phyloP scores from a whole-genome alignment of 1,284 basidiomycete species.

The Porodaedalea pini region DNA sequence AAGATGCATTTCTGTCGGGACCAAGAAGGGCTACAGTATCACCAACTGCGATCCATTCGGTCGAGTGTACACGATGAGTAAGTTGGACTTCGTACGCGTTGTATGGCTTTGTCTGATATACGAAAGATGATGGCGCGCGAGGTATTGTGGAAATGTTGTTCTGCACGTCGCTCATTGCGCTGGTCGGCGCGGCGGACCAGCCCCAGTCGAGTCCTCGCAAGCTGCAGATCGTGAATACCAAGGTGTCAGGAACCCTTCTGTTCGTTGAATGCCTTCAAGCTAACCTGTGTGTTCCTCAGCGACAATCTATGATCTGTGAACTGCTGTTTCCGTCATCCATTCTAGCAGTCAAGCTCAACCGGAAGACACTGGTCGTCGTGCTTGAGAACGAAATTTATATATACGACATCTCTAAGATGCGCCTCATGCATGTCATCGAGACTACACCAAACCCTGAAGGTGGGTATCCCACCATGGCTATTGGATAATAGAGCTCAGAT shows the following conservation, averaged over 20 bases:
- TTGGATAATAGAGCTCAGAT: constrained; percentile 5
- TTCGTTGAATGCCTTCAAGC: neutral
- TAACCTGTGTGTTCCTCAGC: constrained; percentile 43
- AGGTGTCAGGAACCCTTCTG: constrained; percentile 47
- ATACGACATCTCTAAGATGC: constrained; percentile 99
- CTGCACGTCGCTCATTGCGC: constrained; percentile 94
- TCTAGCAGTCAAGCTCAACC: constrained; percentile 93
- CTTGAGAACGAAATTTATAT: constrained; percentile 97
- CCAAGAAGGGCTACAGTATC: constrained; percentile 93
- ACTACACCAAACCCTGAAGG: constrained; percentile 94
- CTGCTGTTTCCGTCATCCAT: constrained; percentile 96
- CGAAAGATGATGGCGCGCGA: constrained; percentile 81
- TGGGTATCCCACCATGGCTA: constrained; percentile 33
- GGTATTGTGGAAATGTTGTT: constrained; percentile 99
- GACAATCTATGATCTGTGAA: constrained; percentile 99
- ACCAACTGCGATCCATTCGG: constrained; percentile 98
- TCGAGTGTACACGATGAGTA: constrained; percentile 91
- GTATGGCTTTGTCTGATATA: neutral
- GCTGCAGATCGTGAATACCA: constrained; percentile 97
- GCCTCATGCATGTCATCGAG: constrained; percentile 95
- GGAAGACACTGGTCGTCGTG: constrained; percentile 93
- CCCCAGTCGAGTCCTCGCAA: constrained; percentile 86
- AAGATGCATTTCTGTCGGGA: constrained; percentile 92
- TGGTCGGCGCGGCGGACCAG: constrained; percentile 92
- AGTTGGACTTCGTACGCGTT: constrained; percentile 28